phyloP scores from a whole-genome alignment of 2,329 filamentous ascomycete species.

The Arthrobotrys megalospora region DNA sequence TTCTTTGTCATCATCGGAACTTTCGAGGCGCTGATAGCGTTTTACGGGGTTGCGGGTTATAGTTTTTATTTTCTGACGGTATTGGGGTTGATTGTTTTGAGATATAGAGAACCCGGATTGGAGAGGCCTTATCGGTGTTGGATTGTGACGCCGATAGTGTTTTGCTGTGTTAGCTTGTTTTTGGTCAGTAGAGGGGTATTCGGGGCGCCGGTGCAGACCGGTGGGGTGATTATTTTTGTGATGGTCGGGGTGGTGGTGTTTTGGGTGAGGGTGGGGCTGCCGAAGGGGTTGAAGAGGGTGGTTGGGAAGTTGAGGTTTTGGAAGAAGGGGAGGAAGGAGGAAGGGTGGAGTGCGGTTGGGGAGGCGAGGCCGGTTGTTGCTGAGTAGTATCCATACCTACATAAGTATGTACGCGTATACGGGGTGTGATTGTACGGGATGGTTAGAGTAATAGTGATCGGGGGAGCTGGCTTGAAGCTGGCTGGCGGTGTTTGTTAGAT shows the following conservation, averaged over 20 bases:
- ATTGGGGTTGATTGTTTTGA: constrained; percentile 88
- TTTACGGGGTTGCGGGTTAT: constrained; percentile 97
- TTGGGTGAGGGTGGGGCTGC: constrained; percentile 81
- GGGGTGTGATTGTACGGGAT: neutral
- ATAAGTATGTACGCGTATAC: neutral
- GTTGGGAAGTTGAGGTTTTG: constrained; percentile 70
- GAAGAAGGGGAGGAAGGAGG: constrained; percentile 72
- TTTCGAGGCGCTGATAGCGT: constrained; percentile 91
- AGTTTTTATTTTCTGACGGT: constrained; percentile 98
- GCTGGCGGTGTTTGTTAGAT: neutral
- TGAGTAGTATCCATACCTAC: constrained; percentile 19
- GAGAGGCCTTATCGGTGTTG: constrained; percentile 94
- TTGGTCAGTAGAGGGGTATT: constrained; percentile 90
- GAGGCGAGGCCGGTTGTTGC: constrained; percentile 72
- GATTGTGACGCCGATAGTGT: constrained; percentile 97
- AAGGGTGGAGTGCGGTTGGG: constrained; percentile 73
- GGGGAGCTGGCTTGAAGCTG: neutral
- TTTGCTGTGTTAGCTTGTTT: constrained; percentile 97
- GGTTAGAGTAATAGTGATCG: neutral
- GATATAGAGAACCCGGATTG: constrained; percentile 87
- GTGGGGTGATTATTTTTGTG: constrained; percentile 89
- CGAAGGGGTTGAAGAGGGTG: constrained; percentile 70
- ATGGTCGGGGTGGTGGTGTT: constrained; percentile 87
- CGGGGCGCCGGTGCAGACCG: constrained; percentile 88
- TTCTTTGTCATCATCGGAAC: constrained; percentile 88